Percentiles rank a stretch among this genome's conserved stretches.
phyloP scores from a whole-genome alignment of 2,329 filamentous ascomycete species.

The Fusarium sulawesiense region DNA sequence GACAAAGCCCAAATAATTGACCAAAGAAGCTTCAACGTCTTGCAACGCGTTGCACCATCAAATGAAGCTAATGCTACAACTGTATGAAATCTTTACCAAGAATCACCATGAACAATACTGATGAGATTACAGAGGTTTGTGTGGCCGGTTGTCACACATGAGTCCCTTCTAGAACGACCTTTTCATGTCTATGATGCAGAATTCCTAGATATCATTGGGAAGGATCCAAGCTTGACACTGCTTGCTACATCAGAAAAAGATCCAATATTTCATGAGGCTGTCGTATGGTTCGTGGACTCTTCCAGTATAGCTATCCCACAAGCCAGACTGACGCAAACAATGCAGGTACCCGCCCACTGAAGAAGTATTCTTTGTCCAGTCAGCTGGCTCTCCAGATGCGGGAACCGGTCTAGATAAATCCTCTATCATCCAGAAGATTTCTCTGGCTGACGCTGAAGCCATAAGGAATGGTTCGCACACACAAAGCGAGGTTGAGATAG shows the following conservation, averaged over 20 bases:
- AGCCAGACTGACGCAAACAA: not conserved
- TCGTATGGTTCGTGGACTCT: conserved; percentile 56
- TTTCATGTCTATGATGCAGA: conserved; percentile 58
- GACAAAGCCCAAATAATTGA: conserved; percentile 38
- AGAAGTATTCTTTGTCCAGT: conserved; percentile 66
- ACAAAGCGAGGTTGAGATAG: conserved; percentile 54
- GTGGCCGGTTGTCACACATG: conserved; percentile 36
- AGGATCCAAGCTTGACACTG: conserved; percentile 60
- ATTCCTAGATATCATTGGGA: conserved; percentile 62
- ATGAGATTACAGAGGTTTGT: conserved; percentile 16
- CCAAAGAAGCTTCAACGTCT: conserved; percentile 40
- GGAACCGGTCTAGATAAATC: conserved; percentile 65
- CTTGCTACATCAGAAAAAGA: conserved; percentile 59
- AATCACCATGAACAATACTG: rapidly evolving
- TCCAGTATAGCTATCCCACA: rapidly evolving
- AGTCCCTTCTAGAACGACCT: conserved; percentile 32
- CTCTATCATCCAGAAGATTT: conserved; percentile 62
- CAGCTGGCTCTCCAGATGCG: conserved; percentile 58
- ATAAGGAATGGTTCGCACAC: conserved; percentile 19
- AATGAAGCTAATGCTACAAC: conserved; percentile 36
- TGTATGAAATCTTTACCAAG: not conserved
- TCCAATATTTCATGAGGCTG: conserved; percentile 66
- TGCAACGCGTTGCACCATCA: conserved; percentile 30
- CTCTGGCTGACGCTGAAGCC: conserved; percentile 56
- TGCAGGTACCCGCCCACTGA: conserved; percentile 55